Percentiles rank a stretch among this genome's conserved stretches.
Evolutionary conservation across 2,329 filamentous ascomycete species (phyloP).

Genomic region (Phaeoacremonium minimum): DNA sequence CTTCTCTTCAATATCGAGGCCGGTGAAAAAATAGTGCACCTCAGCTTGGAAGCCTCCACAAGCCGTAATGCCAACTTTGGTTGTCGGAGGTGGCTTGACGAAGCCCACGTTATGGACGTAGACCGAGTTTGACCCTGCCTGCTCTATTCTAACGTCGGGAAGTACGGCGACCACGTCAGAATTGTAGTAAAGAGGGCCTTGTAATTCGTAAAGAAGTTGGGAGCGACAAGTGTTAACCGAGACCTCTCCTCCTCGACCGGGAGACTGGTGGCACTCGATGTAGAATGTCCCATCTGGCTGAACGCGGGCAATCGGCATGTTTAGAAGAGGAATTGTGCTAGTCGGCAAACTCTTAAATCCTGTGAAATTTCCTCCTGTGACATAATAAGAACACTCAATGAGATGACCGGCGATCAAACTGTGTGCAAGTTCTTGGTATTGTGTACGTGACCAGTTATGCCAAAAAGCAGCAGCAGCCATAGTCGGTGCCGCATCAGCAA

Average conservation of each 20-base stretch:
- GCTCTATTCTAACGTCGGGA: background rate
- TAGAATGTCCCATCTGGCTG: conserved; percentile 29
- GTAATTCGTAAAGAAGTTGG: background rate
- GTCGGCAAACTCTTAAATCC: conserved; percentile 32
- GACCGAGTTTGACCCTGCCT: conserved; percentile 11
- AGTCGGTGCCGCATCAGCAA: conserved; percentile 34
- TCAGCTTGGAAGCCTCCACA: too few relatives aligned
- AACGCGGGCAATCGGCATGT: conserved; percentile 46
- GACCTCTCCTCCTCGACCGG: conserved; percentile 15
- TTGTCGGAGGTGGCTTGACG: conserved; percentile 23
- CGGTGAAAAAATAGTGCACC: too few relatives aligned
- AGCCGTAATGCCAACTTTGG: conserved; percentile 22
- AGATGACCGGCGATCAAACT: conserved; percentile 35
- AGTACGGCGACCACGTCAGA: background rate
- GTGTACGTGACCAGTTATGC: conserved; percentile 36
- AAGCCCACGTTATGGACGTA: conserved; percentile 25
- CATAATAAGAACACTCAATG: conserved; percentile 39
- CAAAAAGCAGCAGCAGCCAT: conserved; percentile 45
- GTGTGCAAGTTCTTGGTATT: conserved; percentile 37
- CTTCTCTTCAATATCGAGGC: too few relatives aligned
- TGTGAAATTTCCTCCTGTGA: conserved; percentile 40
- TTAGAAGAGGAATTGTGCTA: conserved; percentile 32
- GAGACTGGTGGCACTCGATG: conserved; percentile 20
- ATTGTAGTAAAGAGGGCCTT: background rate
- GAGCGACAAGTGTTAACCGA: background rate